Percentiles rank a stretch among this genome's conserved stretches.
phyloP scores from a whole-genome alignment of 2,329 filamentous ascomycete genomes.

The Alternaria novae-zelandiae region DNA sequence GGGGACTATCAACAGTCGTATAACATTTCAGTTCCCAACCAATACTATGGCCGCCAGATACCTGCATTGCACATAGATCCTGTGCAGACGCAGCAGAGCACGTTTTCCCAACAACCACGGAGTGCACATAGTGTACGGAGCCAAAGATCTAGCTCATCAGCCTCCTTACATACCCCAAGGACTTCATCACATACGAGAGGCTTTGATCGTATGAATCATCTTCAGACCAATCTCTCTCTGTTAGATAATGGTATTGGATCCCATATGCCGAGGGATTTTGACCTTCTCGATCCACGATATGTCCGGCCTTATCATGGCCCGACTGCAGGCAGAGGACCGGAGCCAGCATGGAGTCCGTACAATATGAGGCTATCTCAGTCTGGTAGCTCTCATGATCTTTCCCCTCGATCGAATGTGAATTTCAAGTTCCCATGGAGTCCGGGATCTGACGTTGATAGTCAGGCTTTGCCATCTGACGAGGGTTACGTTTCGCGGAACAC shows the following conservation, averaged over 20 bases:
- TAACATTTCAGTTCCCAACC: conserved; percentile 13
- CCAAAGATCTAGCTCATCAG: conserved; percentile 25
- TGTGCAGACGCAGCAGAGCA: conserved; percentile 27
- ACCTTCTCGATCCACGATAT: conserved; percentile 20
- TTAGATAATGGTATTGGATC: conserved; percentile 9
- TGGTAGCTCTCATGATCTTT: conserved; percentile 2
- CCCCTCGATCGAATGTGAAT: conserved; percentile 16
- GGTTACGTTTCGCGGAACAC: conserved; percentile 40
- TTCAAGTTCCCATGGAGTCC: conserved; percentile 23
- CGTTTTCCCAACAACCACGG: conserved; percentile 8
- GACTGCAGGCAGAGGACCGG: conserved; percentile 20
- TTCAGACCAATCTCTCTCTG: conserved; percentile 9
- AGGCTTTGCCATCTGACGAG: conserved; percentile 34
- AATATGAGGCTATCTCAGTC: conserved; percentile 22
- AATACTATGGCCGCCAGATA: conserved; percentile 10
- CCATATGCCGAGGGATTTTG: conserved; percentile 13
- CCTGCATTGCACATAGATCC: conserved; percentile 15
- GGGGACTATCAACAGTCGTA: conserved; percentile 18
- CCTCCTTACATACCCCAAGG: conserved; percentile 17
- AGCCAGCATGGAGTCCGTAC: conserved; percentile 38
- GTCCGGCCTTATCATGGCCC: conserved; percentile 8
- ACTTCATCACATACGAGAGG: conserved; percentile 14
- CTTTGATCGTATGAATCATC: conserved; percentile 6
- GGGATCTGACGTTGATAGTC: conserved; percentile 33
- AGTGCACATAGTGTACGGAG: conserved; percentile 14